Percentiles rank a stretch among this genome's conserved stretches.
These are phyloP conservation scores for Periconia sp. DNA, from an alignment of 2,329 filamentous ascomycete species.

Conservation along the genomic window DNA sequence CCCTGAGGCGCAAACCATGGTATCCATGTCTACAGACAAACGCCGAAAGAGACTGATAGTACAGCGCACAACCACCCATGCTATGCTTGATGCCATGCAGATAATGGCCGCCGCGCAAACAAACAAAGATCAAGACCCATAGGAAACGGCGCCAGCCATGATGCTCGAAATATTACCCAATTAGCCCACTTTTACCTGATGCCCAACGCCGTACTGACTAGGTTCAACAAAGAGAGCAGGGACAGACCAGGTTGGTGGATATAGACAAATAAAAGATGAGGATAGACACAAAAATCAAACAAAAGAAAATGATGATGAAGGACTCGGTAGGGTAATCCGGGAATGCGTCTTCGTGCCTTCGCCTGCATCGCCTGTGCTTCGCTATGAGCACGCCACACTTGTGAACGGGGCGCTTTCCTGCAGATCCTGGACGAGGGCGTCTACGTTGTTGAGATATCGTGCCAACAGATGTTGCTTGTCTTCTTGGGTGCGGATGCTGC, in stretches of 20 bases:
- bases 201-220: constrained; percentile 35
- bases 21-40: constrained; percentile 19
- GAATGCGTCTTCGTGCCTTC: too few species aligned
- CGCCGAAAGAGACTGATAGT: constrained; percentile 22
- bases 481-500: constrained; percentile 67
- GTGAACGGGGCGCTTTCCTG: constrained; percentile 72
- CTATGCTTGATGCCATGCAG: constrained; percentile 24
- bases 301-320: constrained; percentile 16
- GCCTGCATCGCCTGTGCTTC: not conserved
- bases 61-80: constrained; percentile 24
- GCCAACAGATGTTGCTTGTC: constrained; percentile 84
- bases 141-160: constrained; percentile 18
- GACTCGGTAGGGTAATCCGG: not conserved
- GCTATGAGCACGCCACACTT: constrained; percentile 33
- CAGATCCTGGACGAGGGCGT: constrained; percentile 83
- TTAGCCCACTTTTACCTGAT: constrained; percentile 17
- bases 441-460: constrained; percentile 76
- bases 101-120: constrained; percentile 7
- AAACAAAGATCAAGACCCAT: constrained; percentile 10
- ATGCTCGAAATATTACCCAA: constrained; percentile 20
- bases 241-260: constrained; percentile 4
- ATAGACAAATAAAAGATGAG: constrained; percentile 17
- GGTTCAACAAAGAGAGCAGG: constrained; percentile 4
- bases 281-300: constrained; percentile 12
- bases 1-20: constrained; percentile 13